phyloP scores from a whole-genome alignment of 441 rosid species.

The Gossypium armourianum region DNA sequence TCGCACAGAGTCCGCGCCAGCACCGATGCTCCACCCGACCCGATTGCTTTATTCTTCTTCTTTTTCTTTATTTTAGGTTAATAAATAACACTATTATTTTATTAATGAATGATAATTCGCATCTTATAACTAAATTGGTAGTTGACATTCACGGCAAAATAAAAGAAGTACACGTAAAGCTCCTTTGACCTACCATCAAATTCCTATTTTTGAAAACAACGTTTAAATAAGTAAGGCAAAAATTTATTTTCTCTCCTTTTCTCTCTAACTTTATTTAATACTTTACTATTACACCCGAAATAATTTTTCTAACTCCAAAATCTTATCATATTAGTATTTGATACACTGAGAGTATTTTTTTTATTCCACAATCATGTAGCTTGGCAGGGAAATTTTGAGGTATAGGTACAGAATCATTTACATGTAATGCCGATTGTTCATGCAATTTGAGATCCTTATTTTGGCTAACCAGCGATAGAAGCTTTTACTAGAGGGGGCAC shows the following conservation, averaged over 20 bases:
- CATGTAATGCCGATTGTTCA: background rate
- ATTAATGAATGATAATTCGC: background rate
- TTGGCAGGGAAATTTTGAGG: background rate
- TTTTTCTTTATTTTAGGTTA: background rate
- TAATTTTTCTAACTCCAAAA: too few relatives aligned
- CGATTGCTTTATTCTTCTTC: background rate
- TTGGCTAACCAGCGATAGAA: too few relatives aligned
- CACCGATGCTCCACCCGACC: background rate
- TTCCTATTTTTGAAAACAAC: background rate
- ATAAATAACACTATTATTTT: background rate
- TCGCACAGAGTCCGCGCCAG: background rate
- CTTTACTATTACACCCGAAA: too few relatives aligned
- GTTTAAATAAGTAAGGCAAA: too few relatives aligned
- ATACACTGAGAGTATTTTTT: too few relatives aligned
- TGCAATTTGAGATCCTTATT: too few relatives aligned
- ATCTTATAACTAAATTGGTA: background rate
- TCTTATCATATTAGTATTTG: too few relatives aligned
- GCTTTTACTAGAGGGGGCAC: too few relatives aligned
- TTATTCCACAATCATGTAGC: background rate
- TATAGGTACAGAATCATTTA: background rate
- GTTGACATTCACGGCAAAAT: background rate
- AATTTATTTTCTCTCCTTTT: too few relatives aligned
- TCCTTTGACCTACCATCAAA: conserved; percentile 19
- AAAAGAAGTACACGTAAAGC: background rate
- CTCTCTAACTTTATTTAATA: too few relatives aligned